These are phyloP conservation scores for Zopfochytrium polystomum DNA, from an alignment of 371 early-diverging fungal genomes.

Conservation along the genomic window DNA sequence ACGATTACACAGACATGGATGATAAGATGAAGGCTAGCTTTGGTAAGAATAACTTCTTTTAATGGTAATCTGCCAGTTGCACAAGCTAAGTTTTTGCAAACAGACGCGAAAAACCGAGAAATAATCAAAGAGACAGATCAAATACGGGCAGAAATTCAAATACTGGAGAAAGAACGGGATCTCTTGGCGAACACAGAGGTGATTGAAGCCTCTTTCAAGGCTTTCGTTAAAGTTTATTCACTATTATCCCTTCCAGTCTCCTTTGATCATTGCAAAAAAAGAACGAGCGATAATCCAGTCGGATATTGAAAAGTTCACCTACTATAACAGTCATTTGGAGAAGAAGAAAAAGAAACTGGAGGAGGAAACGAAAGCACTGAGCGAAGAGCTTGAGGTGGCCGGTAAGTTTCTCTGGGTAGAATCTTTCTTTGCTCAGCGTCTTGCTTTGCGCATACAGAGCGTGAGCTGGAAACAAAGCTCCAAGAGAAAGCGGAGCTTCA, in stretches of 20 bases:
- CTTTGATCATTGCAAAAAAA: conserved; percentile 52
- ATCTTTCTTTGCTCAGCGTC: conserved; percentile 1
- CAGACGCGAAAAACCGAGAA: neutral
- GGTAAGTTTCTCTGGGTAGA: conserved; percentile 17
- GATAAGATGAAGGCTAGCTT: conserved; percentile 49
- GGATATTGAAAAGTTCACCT: conserved; percentile 52
- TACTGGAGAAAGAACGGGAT: conserved; percentile 43
- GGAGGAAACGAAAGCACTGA: conserved; percentile 36
- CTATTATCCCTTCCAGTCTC: conserved; percentile 47
- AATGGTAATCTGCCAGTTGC: neutral
- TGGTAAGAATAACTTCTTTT: conserved; percentile 24
- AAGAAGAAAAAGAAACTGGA: conserved; percentile 48
- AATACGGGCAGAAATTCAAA: conserved; percentile 44
- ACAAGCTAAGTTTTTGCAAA: neutral
- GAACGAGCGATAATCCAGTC: conserved; percentile 37
- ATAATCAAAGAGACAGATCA: conserved; percentile 50
- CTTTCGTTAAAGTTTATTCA: neutral
- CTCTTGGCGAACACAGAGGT: conserved; percentile 42
- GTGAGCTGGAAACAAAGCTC: conserved; percentile 27
- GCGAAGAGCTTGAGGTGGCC: conserved; percentile 33
- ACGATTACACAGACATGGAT: conserved; percentile 60
- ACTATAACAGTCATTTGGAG: conserved; percentile 51
- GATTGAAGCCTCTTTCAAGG: conserved; percentile 13
- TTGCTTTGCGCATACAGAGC: conserved; percentile 16
- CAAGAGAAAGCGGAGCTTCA: conserved; percentile 35